Evolutionary conservation across 148 eudicot genomes (phyloP).

Genomic region (Fagopyrum homotropicum): DNA sequence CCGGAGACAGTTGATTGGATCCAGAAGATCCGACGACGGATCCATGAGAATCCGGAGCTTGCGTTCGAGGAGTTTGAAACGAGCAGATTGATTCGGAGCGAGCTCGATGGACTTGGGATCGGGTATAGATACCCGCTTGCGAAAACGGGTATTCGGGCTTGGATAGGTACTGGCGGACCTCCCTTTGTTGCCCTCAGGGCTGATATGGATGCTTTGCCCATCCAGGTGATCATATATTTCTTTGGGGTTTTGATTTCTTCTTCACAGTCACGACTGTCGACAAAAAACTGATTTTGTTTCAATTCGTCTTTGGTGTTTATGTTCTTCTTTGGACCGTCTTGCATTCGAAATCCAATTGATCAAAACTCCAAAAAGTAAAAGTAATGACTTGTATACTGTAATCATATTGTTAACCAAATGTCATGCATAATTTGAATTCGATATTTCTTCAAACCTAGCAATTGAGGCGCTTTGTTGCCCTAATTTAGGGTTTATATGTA

Average conservation of each 20-base stretch:
- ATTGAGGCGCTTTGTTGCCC: too few relatives aligned
- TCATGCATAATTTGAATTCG: too few relatives aligned
- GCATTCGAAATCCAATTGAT: too few relatives aligned
- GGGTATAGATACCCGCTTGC: conserved; percentile 10
- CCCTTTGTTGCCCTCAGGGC: conserved; percentile 15
- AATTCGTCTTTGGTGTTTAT: too few relatives aligned
- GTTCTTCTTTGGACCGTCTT: too few relatives aligned
- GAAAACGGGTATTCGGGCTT: conserved; percentile 8
- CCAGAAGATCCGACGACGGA: conserved; percentile 7
- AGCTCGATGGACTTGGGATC: conserved; percentile 13
- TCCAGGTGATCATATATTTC: background rate
- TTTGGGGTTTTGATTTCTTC: background rate
- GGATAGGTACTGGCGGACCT: conserved; percentile 10
- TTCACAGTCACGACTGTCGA: too few relatives aligned
- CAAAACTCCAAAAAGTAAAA: too few relatives aligned
- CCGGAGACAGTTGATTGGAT: conserved; percentile 11
- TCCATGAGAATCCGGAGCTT: conserved; percentile 16
- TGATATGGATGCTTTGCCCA: conserved; percentile 16
- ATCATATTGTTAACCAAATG: too few relatives aligned
- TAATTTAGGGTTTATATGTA: too few relatives aligned
- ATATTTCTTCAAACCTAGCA: too few relatives aligned
- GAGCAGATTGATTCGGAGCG: conserved; percentile 6
- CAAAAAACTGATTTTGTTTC: too few relatives aligned
- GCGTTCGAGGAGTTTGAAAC: conserved; percentile 12
- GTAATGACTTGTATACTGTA: too few relatives aligned